A percentile compares a stretch with the other conserved stretches of the same genome.
Conservation (phyloP, 805 yeast species). For the Kluyveromyces dobzhanskii region DNA sequence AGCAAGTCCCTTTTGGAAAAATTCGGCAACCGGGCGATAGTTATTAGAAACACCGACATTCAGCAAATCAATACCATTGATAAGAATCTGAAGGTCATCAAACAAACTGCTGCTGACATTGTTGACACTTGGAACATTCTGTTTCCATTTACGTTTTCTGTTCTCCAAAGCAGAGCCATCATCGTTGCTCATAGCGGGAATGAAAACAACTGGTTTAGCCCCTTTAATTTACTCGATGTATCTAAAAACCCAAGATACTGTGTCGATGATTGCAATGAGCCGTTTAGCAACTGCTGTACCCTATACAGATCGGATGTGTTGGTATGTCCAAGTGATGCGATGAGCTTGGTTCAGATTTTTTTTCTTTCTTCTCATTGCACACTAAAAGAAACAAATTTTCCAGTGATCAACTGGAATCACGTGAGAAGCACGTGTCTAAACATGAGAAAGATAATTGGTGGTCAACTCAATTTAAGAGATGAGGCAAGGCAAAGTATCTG, state of each 20-base stretch:
- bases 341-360: constrained; percentile 7
- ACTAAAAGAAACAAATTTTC: neutral
- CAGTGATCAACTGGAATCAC: neutral
- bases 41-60: constrained; percentile 15
- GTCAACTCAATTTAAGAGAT: no score
- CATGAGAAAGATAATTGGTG: no score
- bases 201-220: no score
- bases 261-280: no score
- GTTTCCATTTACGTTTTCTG: constrained; percentile 6
- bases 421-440: no score
- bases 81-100: constrained; percentile 17
- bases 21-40: constrained; percentile 22
- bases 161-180: neutral
- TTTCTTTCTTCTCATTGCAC: neutral
- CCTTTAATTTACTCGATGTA: no score
- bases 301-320: no score
- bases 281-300: no score
- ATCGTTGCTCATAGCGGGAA: neutral
- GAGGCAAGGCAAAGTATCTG: no score
- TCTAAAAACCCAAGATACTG: no score
- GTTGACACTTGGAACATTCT: constrained; percentile 12
- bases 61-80: constrained; percentile 14
- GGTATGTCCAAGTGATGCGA: constrained; percentile 8
- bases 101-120: constrained; percentile 23
- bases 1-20: constrained; percentile 30